Conservation (phyloP, 140 eudicot genomes). For the Senecio squalidus region DNA sequence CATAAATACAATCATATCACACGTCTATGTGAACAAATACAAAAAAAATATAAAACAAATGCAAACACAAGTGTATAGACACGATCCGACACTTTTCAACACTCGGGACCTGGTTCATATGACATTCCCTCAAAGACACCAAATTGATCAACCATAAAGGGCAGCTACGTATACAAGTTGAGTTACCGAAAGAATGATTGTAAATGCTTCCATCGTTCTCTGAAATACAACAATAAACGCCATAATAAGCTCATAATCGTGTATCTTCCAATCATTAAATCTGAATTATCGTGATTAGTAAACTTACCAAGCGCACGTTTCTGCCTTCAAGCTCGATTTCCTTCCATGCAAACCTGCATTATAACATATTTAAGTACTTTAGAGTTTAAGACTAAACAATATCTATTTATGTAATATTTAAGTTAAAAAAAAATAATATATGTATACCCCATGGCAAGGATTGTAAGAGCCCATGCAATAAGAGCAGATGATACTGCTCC, state of each 20-base stretch:
- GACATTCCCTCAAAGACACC: conserved; percentile 8
- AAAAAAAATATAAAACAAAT: neutral
- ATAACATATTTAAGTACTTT: neutral
- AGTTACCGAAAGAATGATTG: conserved; percentile 69
- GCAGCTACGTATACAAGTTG: conserved; percentile 62
- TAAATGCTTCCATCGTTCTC: conserved; percentile 94
- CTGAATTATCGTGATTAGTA: too few species aligned
- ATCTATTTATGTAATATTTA: neutral
- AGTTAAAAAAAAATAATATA: too few species aligned
- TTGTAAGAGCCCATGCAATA: conserved; percentile 80
- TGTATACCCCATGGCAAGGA: conserved; percentile 88
- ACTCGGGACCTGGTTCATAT: neutral
- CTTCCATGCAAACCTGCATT: conserved; percentile 70
- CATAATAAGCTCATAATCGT: neutral
- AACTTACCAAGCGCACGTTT: conserved; percentile 68
- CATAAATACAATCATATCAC: conserved; percentile 18
- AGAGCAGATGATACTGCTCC: conserved; percentile 75
- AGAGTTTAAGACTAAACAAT: neutral
- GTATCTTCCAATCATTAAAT: too few species aligned
- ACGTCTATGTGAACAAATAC: neutral
- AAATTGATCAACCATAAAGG: conserved; percentile 38
- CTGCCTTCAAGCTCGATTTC: conserved; percentile 63
- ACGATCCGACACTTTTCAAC: conserved; percentile 9
- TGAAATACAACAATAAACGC: conserved; percentile 15
- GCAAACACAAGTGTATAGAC: conserved; percentile 11